A percentile compares a stretch with the other conserved stretches of the same genome.
Evolutionary conservation across 2,329 filamentous ascomycete species (phyloP).

Genomic region (Monilinia aucupariae): DNA sequence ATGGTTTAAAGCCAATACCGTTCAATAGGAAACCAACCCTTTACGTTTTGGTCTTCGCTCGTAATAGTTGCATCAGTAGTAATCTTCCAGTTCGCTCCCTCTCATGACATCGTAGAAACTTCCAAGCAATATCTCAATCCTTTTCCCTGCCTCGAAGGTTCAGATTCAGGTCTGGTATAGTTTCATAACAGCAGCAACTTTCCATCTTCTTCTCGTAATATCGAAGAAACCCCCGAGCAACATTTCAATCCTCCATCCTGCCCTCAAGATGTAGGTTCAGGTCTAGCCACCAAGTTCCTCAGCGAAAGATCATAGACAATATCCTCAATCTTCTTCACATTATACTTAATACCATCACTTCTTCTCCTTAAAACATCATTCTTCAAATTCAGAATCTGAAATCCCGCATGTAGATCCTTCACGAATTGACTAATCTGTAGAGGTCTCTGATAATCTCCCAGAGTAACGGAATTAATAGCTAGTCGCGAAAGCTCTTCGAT

Average conservation of each 20-base stretch:
- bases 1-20: background rate
- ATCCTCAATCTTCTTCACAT: slow-evolving; percentile 96
- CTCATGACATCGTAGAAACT: background rate
- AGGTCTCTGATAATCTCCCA: slow-evolving; percentile 81
- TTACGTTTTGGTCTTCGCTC: background rate
- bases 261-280: slow-evolving; percentile 14
- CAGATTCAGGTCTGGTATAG: background rate
- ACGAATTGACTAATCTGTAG: slow-evolving; percentile 86
- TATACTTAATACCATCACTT: slow-evolving; percentile 92
- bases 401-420: slow-evolving; percentile 92
- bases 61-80: background rate
- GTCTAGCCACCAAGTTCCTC: slow-evolving; percentile 65
- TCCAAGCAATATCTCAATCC: background rate
- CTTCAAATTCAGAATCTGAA: slow-evolving; percentile 95
- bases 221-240: background rate
- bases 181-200: background rate
- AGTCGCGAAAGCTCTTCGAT: slow-evolving; percentile 87
- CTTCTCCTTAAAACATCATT: slow-evolving; percentile 86
- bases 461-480: slow-evolving; percentile 88
- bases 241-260: background rate
- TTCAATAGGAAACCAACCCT: background rate
- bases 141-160: background rate
- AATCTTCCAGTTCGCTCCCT: background rate
- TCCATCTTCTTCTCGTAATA: background rate
- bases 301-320: slow-evolving; percentile 94